A percentile compares a stretch with the other conserved stretches of the same genome.
Conservation (phyloP, 164 flowering plant species). For the Stephania japonica region DNA sequence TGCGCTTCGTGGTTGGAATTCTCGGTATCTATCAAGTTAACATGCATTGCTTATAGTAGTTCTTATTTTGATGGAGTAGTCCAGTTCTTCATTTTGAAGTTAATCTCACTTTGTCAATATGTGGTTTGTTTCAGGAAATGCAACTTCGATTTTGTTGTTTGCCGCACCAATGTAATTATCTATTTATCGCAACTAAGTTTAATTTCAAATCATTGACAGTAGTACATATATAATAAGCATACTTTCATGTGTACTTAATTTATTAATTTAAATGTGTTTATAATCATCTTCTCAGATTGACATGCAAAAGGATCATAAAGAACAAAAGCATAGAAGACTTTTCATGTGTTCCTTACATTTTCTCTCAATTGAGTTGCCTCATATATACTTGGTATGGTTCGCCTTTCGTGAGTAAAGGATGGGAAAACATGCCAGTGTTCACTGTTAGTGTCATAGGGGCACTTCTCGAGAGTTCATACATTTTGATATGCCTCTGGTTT, state of each 20-base stretch:
- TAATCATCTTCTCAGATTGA: not conserved
- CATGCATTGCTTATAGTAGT: not conserved
- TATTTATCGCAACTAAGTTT: not conserved
- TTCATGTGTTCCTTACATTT: slow-evolving; percentile 2
- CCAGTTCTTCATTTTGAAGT: not conserved
- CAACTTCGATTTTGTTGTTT: not conserved
- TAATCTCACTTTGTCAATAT: not conserved
- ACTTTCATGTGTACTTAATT: not conserved
- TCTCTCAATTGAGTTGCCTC: not conserved
- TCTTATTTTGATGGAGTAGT: not conserved
- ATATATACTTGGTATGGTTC: not conserved
- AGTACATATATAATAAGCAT: not conserved
- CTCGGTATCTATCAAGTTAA: not conserved
- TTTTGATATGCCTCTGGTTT: slow-evolving; percentile 26
- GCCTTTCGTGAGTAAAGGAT: not conserved
- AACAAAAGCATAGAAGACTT: not conserved
- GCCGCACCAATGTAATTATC: not conserved
- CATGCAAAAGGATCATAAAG: not conserved
- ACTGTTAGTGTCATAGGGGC: not conserved
- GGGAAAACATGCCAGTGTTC: slow-evolving; percentile 1
- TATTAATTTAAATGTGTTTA: too few relatives aligned
- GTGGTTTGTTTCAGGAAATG: not conserved
- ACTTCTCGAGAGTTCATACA: not conserved
- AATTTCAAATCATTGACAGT: not conserved
- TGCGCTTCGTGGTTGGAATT: not conserved